Conservation (phyloP, 2,329 filamentous ascomycete species). For the Amylocarpus encephaloides region DNA sequence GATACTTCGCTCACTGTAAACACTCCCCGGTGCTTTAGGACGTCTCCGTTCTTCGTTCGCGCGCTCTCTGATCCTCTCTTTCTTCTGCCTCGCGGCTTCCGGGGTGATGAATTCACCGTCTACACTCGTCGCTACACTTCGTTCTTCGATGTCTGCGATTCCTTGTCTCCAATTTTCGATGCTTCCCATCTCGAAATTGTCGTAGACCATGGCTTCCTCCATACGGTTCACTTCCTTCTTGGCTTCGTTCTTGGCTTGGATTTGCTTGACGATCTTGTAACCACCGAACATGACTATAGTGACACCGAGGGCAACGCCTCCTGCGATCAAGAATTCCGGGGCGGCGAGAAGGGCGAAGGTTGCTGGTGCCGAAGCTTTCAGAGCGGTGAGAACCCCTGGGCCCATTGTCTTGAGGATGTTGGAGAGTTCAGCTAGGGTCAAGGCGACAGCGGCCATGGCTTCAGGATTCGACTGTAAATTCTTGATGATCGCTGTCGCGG, state of each 20-base stretch:
- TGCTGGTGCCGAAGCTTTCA: slow-evolving; percentile 78
- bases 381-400: slow-evolving; percentile 65
- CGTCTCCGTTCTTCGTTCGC: slow-evolving; percentile 7
- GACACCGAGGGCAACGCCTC: slow-evolving; percentile 82
- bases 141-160: slow-evolving; percentile 27
- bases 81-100: slow-evolving; percentile 6
- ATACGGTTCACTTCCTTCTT: slow-evolving; percentile 16
- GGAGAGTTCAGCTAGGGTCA: slow-evolving; percentile 87
- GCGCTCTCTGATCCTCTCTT: slow-evolving; percentile 9
- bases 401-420: slow-evolving; percentile 77
- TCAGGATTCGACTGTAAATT: slow-evolving; percentile 79
- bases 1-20: slow-evolving; percentile 1
- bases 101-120: slow-evolving; percentile 29
- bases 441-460: slow-evolving; percentile 84
- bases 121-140: slow-evolving; percentile 29
- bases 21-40: slow-evolving; percentile 3
- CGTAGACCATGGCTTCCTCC: slow-evolving; percentile 29
- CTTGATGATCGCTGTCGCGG: slow-evolving; percentile 73
- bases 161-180: slow-evolving; percentile 32
- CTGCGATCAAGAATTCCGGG: slow-evolving; percentile 91
- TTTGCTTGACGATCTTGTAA: slow-evolving; percentile 93
- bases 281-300: slow-evolving; percentile 94
- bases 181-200: slow-evolving; percentile 25
- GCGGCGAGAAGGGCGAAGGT: slow-evolving; percentile 81
- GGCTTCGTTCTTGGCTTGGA: slow-evolving; percentile 42